Evolutionary conservation across 345 rosid genomes (phyloP), one percentile per base, ranked within the genome.

Genomic region (Hibiscus tridactylites): DNA sequence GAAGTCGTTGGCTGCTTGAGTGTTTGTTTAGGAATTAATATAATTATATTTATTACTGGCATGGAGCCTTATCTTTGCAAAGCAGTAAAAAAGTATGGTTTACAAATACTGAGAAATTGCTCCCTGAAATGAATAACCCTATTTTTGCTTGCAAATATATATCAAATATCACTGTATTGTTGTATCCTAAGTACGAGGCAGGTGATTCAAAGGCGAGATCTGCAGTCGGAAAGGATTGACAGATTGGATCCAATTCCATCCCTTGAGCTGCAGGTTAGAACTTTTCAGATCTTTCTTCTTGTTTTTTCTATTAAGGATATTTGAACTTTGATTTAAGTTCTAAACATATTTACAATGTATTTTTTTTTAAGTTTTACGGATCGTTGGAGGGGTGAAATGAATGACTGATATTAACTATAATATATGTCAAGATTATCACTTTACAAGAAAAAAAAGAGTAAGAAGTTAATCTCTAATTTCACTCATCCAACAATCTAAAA

Each of bases 261-360:
- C 44, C 79, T 71, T 71, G 80, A 73, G 61, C 74, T 68, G 33
- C 80, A 79, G 83, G 87, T 79, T 66, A 59, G 16, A 61, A 21
- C 28, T 54, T 54, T 54, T 3, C 16, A 13, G n/a, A 54, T 54
- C 26, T 54, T 15, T 70, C 6, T 35, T 35, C 50, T 58, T 44
- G 8, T 16, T 37, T 12, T 19, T 19, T 17, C n/a, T 54, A 17
- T 54, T 19, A 4, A 10, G 0, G n/a, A 21, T 39, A 2, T 5
- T 39, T 19, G n/a, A 39, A 28, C 21, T 52, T 17, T 39, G 54
- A 42, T 65, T 42, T 21, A 21, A 11, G 31, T 42, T 65, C 39
- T 29, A 61, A 29, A 1, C 1, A n/a, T 21, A 21, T 21, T 21
- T 21, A 21, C 21, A 21, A 0, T 21, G 21, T 21, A 21, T 0